These are phyloP conservation scores for Fraxinus greggii DNA, from an alignment of 305 asterid genomes.

Conservation along the genomic window DNA sequence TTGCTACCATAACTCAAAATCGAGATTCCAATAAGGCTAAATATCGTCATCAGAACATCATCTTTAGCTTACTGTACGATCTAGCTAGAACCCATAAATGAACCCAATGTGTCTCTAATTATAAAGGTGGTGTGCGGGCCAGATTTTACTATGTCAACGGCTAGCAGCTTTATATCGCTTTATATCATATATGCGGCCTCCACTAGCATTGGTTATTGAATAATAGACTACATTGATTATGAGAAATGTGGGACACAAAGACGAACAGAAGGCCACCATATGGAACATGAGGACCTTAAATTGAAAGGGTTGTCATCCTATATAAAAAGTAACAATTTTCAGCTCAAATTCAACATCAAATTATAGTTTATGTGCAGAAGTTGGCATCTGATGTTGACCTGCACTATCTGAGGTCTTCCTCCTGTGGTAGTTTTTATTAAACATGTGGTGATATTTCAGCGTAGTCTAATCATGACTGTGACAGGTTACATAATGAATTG, in stretches of 20 bases:
- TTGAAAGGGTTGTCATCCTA: not conserved
- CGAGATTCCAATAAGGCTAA: not conserved
- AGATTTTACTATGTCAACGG: not conserved
- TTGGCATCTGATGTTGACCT: not conserved
- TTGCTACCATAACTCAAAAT: not conserved
- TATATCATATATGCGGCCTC: not conserved
- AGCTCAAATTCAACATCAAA: not conserved
- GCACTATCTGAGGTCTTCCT: not conserved
- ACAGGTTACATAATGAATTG: not conserved
- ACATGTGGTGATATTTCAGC: not conserved
- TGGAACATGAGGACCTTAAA: not conserved
- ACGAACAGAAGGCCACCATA: not conserved
- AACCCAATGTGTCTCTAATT: not conserved
- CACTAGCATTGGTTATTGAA: slow-evolving; percentile 9
- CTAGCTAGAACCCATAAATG: not conserved
- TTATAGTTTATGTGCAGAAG: not conserved
- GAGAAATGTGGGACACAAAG: not conserved
- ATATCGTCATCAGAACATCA: not conserved
- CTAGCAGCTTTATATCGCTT: slow-evolving; percentile 5
- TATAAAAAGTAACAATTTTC: not conserved
- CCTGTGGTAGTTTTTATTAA: not conserved
- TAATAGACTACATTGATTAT: not conserved
- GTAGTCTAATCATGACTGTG: not conserved
- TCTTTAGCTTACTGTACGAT: not conserved
- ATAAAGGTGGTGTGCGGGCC: slow-evolving; percentile 20